Evolutionary conservation across 139 green algal species (phyloP).

Genomic region (Micractinium sp.): DNA sequence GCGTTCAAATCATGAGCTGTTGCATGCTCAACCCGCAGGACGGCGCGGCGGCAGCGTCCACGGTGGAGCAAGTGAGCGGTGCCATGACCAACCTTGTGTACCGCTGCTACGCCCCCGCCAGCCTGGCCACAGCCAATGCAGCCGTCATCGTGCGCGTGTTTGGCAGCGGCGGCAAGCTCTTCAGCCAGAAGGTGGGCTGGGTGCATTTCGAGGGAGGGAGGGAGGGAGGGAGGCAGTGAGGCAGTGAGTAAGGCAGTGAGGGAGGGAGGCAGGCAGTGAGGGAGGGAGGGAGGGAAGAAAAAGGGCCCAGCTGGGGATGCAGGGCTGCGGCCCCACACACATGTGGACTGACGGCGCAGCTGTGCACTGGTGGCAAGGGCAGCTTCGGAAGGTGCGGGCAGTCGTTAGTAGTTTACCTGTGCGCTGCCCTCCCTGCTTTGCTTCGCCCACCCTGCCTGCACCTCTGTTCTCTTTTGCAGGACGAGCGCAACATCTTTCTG

Average conservation of each 20-base stretch:
- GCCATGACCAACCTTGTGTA: constrained; percentile 77
- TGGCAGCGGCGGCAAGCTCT: constrained; percentile 43
- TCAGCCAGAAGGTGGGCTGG: constrained; percentile 16
- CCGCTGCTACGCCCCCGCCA: constrained; percentile 20
- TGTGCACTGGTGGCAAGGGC: no score
- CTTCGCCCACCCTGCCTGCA: neutral
- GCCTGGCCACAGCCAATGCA: neutral
- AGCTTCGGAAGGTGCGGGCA: no score
- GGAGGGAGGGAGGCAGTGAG: no score
- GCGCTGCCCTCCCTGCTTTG: neutral
- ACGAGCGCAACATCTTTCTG: constrained; percentile 60
- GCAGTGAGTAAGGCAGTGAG: no score
- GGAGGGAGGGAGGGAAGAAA: no score
- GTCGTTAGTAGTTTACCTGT: no score
- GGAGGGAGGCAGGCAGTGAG: no score
- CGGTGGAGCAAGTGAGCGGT: constrained; percentile 55
- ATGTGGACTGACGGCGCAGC: no score
- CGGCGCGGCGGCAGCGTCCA: neutral
- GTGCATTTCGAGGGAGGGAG: neutral
- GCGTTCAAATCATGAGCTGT: no score
- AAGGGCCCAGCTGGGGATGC: no score
- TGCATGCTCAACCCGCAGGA: neutral
- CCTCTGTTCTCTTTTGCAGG: neutral
- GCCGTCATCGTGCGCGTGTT: constrained; percentile 49
- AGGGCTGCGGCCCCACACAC: no score